Evolutionary conservation across 495 filamentous ascomycete genomes (phyloP).

Genomic region (Endocarpon pusillum): DNA sequence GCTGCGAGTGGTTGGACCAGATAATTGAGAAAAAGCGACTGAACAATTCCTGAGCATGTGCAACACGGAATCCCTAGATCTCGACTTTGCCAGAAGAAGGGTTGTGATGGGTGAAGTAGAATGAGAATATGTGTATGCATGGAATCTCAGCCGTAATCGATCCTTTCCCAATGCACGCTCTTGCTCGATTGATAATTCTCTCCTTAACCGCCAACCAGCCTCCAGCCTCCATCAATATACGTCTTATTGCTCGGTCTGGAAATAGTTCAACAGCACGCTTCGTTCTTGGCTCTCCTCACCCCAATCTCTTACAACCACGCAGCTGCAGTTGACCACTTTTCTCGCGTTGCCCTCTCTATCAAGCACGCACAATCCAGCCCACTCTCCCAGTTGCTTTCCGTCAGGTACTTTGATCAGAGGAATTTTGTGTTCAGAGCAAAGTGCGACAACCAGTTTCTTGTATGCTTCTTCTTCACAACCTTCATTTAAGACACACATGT

Average conservation of each 20-base stretch:
- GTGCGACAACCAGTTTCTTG: slow-evolving; percentile 97
- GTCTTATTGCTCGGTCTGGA: slow-evolving; percentile 70
- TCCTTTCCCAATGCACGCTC: too few relatives aligned
- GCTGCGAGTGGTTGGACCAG: too few relatives aligned
- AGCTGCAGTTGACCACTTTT: slow-evolving; percentile 99
- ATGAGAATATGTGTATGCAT: too few relatives aligned
- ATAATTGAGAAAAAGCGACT: too few relatives aligned
- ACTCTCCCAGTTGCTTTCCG: slow-evolving; percentile 98
- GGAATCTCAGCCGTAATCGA: too few relatives aligned
- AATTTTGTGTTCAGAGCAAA: slow-evolving; percentile 98
- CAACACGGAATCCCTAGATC: too few relatives aligned
- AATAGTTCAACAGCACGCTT: slow-evolving; percentile 96
- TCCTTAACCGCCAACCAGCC: too few relatives aligned
- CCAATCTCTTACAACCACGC: slow-evolving; percentile 98
- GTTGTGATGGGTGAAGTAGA: too few relatives aligned
- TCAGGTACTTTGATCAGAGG: slow-evolving; percentile 99
- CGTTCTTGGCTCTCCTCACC: slow-evolving; percentile 98
- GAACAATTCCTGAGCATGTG: too few relatives aligned
- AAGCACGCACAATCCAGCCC: slow-evolving; percentile 97
- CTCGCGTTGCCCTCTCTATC: slow-evolving; percentile 98
- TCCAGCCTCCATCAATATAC: too few relatives aligned
- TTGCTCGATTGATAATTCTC: too few relatives aligned
- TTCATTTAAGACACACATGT: slow-evolving; percentile 99
- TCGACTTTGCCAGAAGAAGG: too few relatives aligned
- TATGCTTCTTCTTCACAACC: slow-evolving; percentile 98